Evolutionary conservation across 805 yeast genomes (phyloP), one percentile per base, ranked within the genome.

Genomic region (Zygoascus bituminiphila): DNA sequence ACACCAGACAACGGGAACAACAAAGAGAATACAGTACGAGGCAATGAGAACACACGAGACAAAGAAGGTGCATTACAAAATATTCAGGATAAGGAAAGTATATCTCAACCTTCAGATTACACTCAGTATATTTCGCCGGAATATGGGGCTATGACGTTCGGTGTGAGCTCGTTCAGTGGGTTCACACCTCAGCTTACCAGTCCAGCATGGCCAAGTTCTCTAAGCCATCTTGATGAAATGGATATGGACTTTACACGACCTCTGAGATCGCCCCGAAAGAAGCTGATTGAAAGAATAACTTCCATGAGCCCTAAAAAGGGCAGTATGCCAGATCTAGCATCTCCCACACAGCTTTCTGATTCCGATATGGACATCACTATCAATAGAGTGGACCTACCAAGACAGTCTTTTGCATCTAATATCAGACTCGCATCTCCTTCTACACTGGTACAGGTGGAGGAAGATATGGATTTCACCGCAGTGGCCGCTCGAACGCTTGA

Each of bases 231-330:
- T 4, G 33, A 29, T 15, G 33, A 29, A 12, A 19, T 36, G 22
- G 39, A 36, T 36, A 36, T 36, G 35, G 44, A 41, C 20, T 15
- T 25, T 12, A 41, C 21, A 14, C 17, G 22, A 25, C 36, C 35
- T 7, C 19, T 41, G 33, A 15, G 26, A n/a, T 41, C 44, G 12
- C 44, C 44, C n/a, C 4, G 26, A 6, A 41, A 25, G 17, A 15
- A 4, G n/a, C 35, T 41, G 9, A 24, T 41, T n/a, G 22, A 20
- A 24, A 41, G 35, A 25, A 41, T 41, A 14, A 23, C n/a, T 20
- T 41, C 44, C 3, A 41, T 41, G 44, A 41, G 44, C n/a, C 44
- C 44, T 20, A 20, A 17, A n/a, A 41, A 41, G 19, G 21, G 42
- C 12, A 12, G 20, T 9, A n/a, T n/a, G n/a, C n/a, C n/a, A n/a